These are phyloP conservation scores for Ceratocystis variospora DNA, from an alignment of 2,329 filamentous ascomycete genomes.

Conservation along the genomic window DNA sequence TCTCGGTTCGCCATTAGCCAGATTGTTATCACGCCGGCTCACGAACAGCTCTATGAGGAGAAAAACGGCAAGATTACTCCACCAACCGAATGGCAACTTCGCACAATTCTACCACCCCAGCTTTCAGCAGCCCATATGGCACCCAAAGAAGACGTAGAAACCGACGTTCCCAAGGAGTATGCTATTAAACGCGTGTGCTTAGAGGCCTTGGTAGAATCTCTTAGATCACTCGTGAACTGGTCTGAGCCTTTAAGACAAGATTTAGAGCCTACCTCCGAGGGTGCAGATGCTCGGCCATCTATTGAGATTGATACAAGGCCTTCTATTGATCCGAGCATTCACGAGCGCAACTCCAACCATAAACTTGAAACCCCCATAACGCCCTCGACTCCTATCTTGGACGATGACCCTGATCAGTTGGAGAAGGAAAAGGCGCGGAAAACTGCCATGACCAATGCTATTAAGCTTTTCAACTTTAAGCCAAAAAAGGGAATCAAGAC, in stretches of 20 bases:
- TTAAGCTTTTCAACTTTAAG: slow-evolving; percentile 93
- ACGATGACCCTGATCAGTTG: slow-evolving; percentile 88
- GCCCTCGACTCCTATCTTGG: slow-evolving; percentile 54
- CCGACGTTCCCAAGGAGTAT: slow-evolving; percentile 75
- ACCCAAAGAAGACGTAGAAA: slow-evolving; percentile 44
- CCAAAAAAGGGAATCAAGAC: slow-evolving; percentile 85
- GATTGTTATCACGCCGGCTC: slow-evolving; percentile 56
- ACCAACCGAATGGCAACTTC: slow-evolving; percentile 69
- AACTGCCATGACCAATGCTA: slow-evolving; percentile 77
- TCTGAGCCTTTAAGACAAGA: slow-evolving; percentile 54
- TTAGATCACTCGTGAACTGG: slow-evolving; percentile 88
- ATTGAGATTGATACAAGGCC: slow-evolving; percentile 36
- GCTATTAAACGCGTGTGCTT: slow-evolving; percentile 79
- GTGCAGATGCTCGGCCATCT: slow-evolving; percentile 29
- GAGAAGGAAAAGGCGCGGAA: slow-evolving; percentile 91
- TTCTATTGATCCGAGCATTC: slow-evolving; percentile 55
- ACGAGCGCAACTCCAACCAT: slow-evolving; percentile 45
- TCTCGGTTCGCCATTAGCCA: slow-evolving; percentile 74
- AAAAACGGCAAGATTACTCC: slow-evolving; percentile 48
- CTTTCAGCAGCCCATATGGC: slow-evolving; percentile 66
- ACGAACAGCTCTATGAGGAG: slow-evolving; percentile 81
- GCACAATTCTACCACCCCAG: slow-evolving; percentile 72
- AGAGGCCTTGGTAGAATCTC: slow-evolving; percentile 74
- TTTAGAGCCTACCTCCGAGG: slow-evolving; percentile 23
- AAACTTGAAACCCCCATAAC: slow-evolving; percentile 36